Conservation (phyloP, 305 asterid genomes). For the Fraxinus sp. region DNA sequence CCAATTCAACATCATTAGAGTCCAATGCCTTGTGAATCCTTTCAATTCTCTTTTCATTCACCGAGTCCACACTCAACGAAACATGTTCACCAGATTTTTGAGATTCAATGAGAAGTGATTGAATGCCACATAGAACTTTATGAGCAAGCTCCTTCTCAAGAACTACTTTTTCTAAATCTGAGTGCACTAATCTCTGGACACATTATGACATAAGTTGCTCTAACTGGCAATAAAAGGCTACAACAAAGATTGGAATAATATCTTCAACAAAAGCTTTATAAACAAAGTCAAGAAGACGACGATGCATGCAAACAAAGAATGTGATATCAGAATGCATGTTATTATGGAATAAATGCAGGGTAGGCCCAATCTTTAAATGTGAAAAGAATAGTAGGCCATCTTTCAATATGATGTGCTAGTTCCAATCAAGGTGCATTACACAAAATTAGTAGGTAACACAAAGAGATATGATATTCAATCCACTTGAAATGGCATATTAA, state of each 20-base stretch:
- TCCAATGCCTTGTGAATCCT: conserved; percentile 74
- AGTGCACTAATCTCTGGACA: conserved; percentile 43
- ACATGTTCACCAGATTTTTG: conserved; percentile 37
- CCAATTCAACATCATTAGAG: conserved; percentile 65
- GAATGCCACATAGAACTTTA: conserved; percentile 37
- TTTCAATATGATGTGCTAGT: not conserved
- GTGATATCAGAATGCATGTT: not conserved
- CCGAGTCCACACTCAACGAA: conserved; percentile 34
- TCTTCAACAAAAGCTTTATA: conserved; percentile 63
- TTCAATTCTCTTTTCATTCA: conserved; percentile 46
- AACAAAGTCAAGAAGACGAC: conserved; percentile 55
- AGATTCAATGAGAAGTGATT: conserved; percentile 35
- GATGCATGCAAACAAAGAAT: conserved; percentile 36
- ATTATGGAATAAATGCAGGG: not conserved
- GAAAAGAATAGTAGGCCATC: not conserved
- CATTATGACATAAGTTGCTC: conserved; percentile 45
- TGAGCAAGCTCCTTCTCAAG: conserved; percentile 69
- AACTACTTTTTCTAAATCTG: conserved; percentile 48
- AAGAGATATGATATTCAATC: not conserved
- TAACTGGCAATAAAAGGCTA: conserved; percentile 50
- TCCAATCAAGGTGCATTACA: not conserved
- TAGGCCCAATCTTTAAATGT: not conserved
- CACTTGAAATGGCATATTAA: not conserved
- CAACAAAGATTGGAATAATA: conserved; percentile 57
- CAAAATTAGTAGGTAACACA: not conserved